Conservation (phyloP, 2,329 filamentous ascomycete species). For the Neopestalotiopsis rosae region DNA sequence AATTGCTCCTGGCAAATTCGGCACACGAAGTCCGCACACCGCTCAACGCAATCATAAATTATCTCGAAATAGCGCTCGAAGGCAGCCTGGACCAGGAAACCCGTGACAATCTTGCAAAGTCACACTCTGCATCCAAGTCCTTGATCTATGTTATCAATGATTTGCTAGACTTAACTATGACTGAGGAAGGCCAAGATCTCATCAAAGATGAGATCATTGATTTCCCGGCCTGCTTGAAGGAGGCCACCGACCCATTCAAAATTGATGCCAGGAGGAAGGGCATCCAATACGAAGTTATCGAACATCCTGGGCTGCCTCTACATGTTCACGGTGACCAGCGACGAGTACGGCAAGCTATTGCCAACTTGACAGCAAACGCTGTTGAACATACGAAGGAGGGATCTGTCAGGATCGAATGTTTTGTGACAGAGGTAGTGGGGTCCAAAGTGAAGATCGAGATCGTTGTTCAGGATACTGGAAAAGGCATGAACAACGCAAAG, state of each 20-base stretch:
- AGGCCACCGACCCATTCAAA: slow-evolving; percentile 77
- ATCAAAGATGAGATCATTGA: slow-evolving; percentile 84
- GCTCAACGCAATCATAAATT: slow-evolving; percentile 93
- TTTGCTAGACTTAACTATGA: slow-evolving; percentile 85
- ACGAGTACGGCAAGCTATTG: slow-evolving; percentile 80
- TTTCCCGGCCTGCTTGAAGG: slow-evolving; percentile 71
- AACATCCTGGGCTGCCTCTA: slow-evolving; percentile 71
- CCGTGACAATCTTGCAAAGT: slow-evolving; percentile 81
- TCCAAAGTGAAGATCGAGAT: slow-evolving; percentile 73
- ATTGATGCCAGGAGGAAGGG: slow-evolving; percentile 78
- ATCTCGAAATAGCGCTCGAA: slow-evolving; percentile 88
- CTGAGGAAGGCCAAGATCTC: slow-evolving; percentile 79
- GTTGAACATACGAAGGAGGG: slow-evolving; percentile 77
- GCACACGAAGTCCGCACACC: slow-evolving; percentile 92
- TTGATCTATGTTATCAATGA: slow-evolving; percentile 95
- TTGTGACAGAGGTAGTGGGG: slow-evolving; percentile 59
- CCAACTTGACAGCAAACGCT: slow-evolving; percentile 85
- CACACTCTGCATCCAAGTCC: slow-evolving; percentile 90
- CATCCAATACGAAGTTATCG: slow-evolving; percentile 70
- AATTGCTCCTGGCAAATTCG: slow-evolving; percentile 81
- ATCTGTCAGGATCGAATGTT: slow-evolving; percentile 72
- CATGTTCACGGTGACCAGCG: slow-evolving; percentile 80
- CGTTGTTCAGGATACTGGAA: slow-evolving; percentile 76
- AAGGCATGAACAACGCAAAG: slow-evolving; percentile 64
- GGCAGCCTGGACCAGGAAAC: slow-evolving; percentile 81